Percentiles rank a stretch among this genome's conserved stretches.
Evolutionary conservation across 2,329 filamentous ascomycete species (phyloP).

Genomic region (Uncinocarpus reesii): DNA sequence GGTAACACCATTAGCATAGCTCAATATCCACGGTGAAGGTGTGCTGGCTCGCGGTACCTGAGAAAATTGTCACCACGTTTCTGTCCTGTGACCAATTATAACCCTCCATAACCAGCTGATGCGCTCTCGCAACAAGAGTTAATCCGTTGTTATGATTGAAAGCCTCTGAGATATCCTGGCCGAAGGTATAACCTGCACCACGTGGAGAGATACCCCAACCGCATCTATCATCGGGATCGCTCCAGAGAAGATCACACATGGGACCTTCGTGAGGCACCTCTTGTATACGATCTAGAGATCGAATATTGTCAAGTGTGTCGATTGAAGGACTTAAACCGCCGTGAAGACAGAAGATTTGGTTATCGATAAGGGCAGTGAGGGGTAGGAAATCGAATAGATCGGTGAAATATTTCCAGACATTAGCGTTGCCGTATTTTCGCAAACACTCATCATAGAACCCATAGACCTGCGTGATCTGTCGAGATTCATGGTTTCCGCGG

Average conservation of each 20-base stretch:
- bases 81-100: slow-evolving; percentile 90
- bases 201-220: slow-evolving; percentile 60
- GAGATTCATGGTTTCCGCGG: slow-evolving; percentile 64
- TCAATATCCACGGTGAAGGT: not conserved
- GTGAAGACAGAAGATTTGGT: slow-evolving; percentile 63
- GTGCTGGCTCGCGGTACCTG: slow-evolving; percentile 7
- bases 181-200: slow-evolving; percentile 55
- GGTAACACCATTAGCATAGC: slow-evolving; percentile 42
- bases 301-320: slow-evolving; percentile 63
- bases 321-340: slow-evolving; percentile 64
- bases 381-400: slow-evolving; percentile 70
- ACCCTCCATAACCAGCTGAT: slow-evolving; percentile 66
- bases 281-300: slow-evolving; percentile 62
- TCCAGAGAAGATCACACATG: slow-evolving; percentile 69
- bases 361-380: slow-evolving; percentile 62
- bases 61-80: slow-evolving; percentile 71
- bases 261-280: slow-evolving; percentile 69
- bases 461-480: slow-evolving; percentile 68
- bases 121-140: slow-evolving; percentile 60
- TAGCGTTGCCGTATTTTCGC: slow-evolving; percentile 66
- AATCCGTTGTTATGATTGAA: slow-evolving; percentile 69
- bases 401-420: slow-evolving; percentile 69
- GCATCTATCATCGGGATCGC: slow-evolving; percentile 61
- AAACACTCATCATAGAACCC: slow-evolving; percentile 71
- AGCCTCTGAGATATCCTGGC: slow-evolving; percentile 62